Evolutionary conservation across 1,139 yeast genomes (phyloP), one percentile per base, ranked within the genome.

Genomic region (Candida neerlandica): DNA sequence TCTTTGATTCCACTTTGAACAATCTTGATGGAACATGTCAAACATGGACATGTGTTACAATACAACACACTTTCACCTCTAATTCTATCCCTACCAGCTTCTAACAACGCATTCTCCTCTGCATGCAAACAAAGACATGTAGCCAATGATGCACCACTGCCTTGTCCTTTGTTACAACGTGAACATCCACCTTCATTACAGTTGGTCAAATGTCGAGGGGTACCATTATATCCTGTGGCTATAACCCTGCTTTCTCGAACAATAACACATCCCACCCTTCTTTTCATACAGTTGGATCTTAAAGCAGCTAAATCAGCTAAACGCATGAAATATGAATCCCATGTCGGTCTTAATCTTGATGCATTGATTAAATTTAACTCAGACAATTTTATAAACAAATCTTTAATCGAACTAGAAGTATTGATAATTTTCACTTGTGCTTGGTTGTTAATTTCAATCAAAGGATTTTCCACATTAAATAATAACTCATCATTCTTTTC

Each of bases 141-240:
- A 1, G 87, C 80, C 42, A 94, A 71, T 1, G 66, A 69, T 3
- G 77, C 71, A 1, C 85, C 86, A 32, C 81, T 75, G 1, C 96
- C 96, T 12, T 85, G 79, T 0, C 82, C 81, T 46, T 74, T 70
- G 59, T 91, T 91, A 66, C 99, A 94, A 41, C 99, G 75, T 5
- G 82, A 70, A 68, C 99, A 94, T 0, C 99, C 99, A 15, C 99
- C 99, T 59, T 90, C 94, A 62, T 90, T 92, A 68, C 99, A 94
- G 63, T 94, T 94, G 29, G 77, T 74, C 59, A 90, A 70, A 52
- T 92, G 90, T 39, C 97, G 78, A 11, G 99, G 98, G 0, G 99
- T 94, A 1, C 99, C 99, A 62, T 94, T 94, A 67, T 95, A 94
- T 0, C 99, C 99, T 0, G 99, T 94, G 1, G 99, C 96, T 30